Conservation (phyloP, 1,284 basidiomycete genomes). For the Farysia itapuensis region DNA sequence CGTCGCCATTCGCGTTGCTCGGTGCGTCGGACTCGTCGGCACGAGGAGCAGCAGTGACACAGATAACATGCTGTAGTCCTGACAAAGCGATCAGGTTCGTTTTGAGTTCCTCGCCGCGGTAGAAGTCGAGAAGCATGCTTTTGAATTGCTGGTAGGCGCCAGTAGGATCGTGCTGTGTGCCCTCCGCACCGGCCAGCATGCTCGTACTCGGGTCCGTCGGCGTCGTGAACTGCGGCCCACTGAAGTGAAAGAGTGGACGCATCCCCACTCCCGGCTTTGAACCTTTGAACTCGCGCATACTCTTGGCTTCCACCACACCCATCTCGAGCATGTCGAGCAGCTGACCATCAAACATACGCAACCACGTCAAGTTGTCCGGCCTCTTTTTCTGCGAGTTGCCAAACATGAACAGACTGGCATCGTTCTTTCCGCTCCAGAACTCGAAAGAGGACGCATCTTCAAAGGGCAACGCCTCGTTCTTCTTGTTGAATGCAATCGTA, state of each 20-base stretch:
- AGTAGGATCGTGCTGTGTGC: slow-evolving; percentile 30
- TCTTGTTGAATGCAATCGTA: slow-evolving; percentile 89
- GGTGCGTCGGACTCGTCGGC: not conserved
- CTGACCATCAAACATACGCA: slow-evolving; percentile 81
- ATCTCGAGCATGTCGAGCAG: slow-evolving; percentile 94
- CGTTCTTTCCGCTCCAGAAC: slow-evolving; percentile 93
- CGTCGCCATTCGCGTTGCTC: not conserved
- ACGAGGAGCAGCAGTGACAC: slow-evolving; percentile 45
- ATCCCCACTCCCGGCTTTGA: slow-evolving; percentile 87
- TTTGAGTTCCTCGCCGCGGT: slow-evolving; percentile 77
- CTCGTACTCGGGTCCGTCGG: slow-evolving; percentile 56
- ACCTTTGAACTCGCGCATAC: slow-evolving; percentile 82
- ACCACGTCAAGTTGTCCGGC: slow-evolving; percentile 82
- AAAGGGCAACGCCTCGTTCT: slow-evolving; percentile 89
- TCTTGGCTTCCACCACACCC: slow-evolving; percentile 76
- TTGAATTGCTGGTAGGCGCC: slow-evolving; percentile 67
- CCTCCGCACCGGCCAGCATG: slow-evolving; percentile 24
- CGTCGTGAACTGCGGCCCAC: slow-evolving; percentile 64
- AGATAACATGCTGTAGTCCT: slow-evolving; percentile 81
- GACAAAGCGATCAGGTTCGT: slow-evolving; percentile 79
- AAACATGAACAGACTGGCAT: slow-evolving; percentile 85
- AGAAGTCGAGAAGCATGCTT: slow-evolving; percentile 80
- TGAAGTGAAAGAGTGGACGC: slow-evolving; percentile 91
- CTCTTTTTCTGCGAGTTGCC: slow-evolving; percentile 94
- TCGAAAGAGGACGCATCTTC: slow-evolving; percentile 77